These are phyloP conservation scores for Petunia axillaris DNA, from an alignment of 257 asterid species.

Conservation along the genomic window DNA sequence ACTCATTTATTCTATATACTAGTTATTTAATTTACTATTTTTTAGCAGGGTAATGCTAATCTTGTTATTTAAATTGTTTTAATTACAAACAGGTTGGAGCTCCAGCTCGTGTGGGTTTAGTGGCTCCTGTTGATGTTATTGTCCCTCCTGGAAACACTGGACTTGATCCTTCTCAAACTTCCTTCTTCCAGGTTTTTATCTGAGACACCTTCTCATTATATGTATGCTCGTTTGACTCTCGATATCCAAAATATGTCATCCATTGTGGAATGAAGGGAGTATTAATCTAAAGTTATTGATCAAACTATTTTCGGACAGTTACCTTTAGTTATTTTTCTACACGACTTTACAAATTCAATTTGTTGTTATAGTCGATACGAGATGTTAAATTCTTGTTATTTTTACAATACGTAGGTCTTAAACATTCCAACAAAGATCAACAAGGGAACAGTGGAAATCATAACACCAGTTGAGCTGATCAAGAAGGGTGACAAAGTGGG, in stretches of 20 bases:
- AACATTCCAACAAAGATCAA: conserved; percentile 95
- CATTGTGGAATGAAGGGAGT: too few relatives aligned
- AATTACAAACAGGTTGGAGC: conserved; percentile 75
- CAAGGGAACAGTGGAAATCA: conserved; percentile 97
- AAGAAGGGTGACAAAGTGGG: conserved; percentile 99
- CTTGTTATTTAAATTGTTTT: neutral
- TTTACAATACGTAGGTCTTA: conserved; percentile 51
- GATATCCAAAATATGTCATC: too few relatives aligned
- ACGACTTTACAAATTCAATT: too few relatives aligned
- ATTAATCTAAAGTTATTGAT: too few relatives aligned
- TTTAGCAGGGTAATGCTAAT: too few relatives aligned
- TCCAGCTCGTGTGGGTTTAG: conserved; percentile 94
- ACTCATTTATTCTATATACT: neutral
- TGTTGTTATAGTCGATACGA: too few relatives aligned
- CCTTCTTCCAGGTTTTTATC: conserved; percentile 79
- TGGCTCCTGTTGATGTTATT: conserved; percentile 88
- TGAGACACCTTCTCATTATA: too few relatives aligned
- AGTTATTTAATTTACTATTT: neutral
- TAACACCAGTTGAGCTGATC: conserved; percentile 92
- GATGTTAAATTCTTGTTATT: too few relatives aligned
- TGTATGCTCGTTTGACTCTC: neutral
- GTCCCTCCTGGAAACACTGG: conserved; percentile 99
- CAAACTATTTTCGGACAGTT: too few relatives aligned
- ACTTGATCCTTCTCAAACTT: conserved; percentile 91
- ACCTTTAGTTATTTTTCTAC: too few relatives aligned